These are phyloP conservation scores for Acanthamoeba healyi DNA, from an alignment of 208 protist genomes.

Conservation along the genomic window DNA sequence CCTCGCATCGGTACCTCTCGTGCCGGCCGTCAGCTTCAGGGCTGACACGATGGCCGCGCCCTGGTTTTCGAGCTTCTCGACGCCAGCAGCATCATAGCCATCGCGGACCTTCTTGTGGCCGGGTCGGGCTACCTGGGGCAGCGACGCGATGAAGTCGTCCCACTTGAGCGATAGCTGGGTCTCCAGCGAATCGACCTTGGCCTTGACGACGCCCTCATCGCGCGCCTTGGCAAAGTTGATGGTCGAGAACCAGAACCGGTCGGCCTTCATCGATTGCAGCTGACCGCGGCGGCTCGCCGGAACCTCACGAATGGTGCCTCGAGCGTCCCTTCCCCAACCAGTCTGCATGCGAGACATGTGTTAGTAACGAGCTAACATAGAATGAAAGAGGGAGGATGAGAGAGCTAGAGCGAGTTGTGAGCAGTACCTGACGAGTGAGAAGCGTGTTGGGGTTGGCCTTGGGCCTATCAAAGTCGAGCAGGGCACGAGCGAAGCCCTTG, in stretches of 20 bases:
- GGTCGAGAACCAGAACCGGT: constrained; percentile 53
- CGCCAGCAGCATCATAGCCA: not conserved
- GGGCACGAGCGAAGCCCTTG: not conserved
- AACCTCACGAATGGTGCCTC: not conserved
- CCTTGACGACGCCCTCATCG: constrained; percentile 31
- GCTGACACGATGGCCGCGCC: constrained; percentile 44
- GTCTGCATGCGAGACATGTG: not conserved
- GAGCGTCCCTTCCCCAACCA: not conserved
- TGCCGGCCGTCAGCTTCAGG: constrained; percentile 22
- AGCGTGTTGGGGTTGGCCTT: constrained; percentile 4
- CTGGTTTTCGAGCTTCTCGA: constrained; percentile 48
- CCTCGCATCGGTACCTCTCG: not conserved
- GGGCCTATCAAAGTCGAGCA: not conserved
- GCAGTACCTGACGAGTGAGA: not conserved
- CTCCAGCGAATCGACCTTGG: constrained; percentile 33
- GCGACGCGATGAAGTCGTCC: constrained; percentile 53
- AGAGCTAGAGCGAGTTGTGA: not conserved
- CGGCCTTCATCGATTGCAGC: constrained; percentile 49
- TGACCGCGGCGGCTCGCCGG: not conserved
- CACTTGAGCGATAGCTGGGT: constrained; percentile 51
- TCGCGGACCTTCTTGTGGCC: constrained; percentile 44
- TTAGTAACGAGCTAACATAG: not conserved
- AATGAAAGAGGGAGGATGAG: not conserved
- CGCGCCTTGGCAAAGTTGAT: constrained; percentile 42
- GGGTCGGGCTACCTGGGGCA: not conserved